Base-by-base conservation (phyloP, 495 filamentous ascomycete genomes). In the Daldinia decipiens region DNA sequence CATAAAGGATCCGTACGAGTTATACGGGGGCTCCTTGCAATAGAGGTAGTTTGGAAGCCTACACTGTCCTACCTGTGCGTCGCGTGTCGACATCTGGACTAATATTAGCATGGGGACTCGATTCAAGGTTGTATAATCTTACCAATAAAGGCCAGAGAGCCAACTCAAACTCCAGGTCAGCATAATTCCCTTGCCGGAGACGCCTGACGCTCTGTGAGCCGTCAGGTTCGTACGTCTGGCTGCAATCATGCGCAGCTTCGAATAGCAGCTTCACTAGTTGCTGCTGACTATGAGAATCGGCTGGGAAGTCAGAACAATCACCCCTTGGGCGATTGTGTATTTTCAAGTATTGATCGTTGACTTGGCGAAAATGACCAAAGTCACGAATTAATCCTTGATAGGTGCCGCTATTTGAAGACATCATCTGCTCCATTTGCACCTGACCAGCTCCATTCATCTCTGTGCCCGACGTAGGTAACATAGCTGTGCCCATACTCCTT, bases 71-170 rank as follows among this genome's bases (percentile, higher is more conserved):
- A 5, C 13, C 13, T 67, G 65, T 0, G 65, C 56, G 9, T 61
- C 50, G 0, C 29, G 45, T n/a, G 39, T 56, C 6, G 65, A 67
- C 13, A 61, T 11, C 65, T 67, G 13, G 36, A 29, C 8, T 1
- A 21, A 12, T 1, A 36, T 67, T 47, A 67, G 65, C 4, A 4
- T 8, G 2, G 1, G 17, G 26, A 19, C 26, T 12, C 1, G 0
- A 17, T 11, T 13, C 1, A 11, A 21, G 15, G 29, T 51, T 13
- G 17, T 8, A 38, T 52, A 4, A 11, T 17, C 65, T 27, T 55
- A 67, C 65, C 29, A 67, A 31, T 8, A 67, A 27, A 1, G 65
- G 65, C 65, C 65, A 67, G 1, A 60, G 15, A 0, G 56, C 51
- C 9, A 67, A 5, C 34, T 67, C 65, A 8, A 32, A 67, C n/a